Evolutionary conservation across 768 basidiomycete species (phyloP).

Genomic region (Collybia sordida): DNA sequence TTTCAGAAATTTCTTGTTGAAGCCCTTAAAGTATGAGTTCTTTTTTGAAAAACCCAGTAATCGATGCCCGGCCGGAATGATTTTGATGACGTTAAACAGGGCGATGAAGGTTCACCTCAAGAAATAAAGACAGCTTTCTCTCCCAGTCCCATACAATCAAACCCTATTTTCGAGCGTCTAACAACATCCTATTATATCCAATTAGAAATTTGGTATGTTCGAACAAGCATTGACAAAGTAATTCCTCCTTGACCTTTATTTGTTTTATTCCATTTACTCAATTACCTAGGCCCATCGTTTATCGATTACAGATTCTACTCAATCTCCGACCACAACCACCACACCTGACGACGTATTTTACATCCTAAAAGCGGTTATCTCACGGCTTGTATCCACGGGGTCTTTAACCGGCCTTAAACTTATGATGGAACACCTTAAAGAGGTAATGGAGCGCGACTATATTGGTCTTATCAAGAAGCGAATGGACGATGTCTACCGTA

Average conservation of each 20-base stretch:
- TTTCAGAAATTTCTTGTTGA: conserved; percentile 87
- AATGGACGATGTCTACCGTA: conserved; percentile 85
- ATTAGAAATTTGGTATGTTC: conserved; percentile 89
- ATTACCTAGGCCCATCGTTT: conserved; percentile 80
- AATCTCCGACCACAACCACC: conserved; percentile 65
- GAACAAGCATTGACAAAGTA: conserved; percentile 87
- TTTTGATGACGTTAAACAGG: too few relatives aligned
- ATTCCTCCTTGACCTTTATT: conserved; percentile 8
- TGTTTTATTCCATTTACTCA: neutral
- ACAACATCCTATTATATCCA: conserved; percentile 80
- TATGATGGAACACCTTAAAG: conserved; percentile 62
- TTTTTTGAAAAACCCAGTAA: neutral
- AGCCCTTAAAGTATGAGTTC: conserved; percentile 55
- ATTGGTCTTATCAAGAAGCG: conserved; percentile 78
- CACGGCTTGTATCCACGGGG: conserved; percentile 77
- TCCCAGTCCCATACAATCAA: conserved; percentile 53
- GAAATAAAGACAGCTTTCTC: conserved; percentile 18
- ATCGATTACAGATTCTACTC: conserved; percentile 69
- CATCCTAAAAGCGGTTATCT: conserved; percentile 82
- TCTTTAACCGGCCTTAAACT: conserved; percentile 56
- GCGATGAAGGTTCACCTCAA: too few relatives aligned
- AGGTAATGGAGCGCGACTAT: conserved; percentile 83
- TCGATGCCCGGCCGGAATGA: too few relatives aligned
- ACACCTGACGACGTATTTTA: conserved; percentile 96
- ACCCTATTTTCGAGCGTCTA: conserved; percentile 62